Base-by-base conservation (phyloP, 1,284 basidiomycete species). In the Afroboletus lepidellus region DNA sequence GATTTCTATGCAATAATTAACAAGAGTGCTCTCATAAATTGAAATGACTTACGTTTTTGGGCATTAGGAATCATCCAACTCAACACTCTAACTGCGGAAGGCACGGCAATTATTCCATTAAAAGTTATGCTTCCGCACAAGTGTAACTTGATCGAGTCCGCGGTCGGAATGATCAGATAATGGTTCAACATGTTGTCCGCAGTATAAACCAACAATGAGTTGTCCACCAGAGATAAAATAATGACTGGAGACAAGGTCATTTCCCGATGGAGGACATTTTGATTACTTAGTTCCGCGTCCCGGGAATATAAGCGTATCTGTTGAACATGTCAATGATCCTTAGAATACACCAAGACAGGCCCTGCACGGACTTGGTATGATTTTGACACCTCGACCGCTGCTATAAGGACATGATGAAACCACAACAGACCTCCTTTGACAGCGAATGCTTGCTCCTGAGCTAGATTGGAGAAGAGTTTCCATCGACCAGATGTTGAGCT, bases 391-490 rank as follows among this genome's bases (percentile, higher is more conserved):
- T 96, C 94, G 20, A 94, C 87, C 11, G 93, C 94, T 18, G 85
- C 94, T 53, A 99, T 87, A 48, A 99, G 77, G 5, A 98, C 92
- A 66, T 98, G 95, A 60, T 96, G 92, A 67, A 97, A 99, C 97
- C 97, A 99, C 20, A 96, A 72, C 61, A 99, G 70, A 3, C 97
- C 97, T 18, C 97, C 97, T 62, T 86, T 83, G 12, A 99, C 94
- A 3, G 78, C 71, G 63, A 99, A 97, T 0, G 85, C 84, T 59
- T 92, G 85, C 67, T 98, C 96, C 70, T 99, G 93, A n/a, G 82
- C 75, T 55, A 89, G 81, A 57, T 87, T 85, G 9, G 78, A 78
- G 64, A 98, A 99, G 37, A 89, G 67, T 71, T 98, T 99, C 97
- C 97, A 99, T 32, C 96, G 77, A 11, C 97, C 96, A 5, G 94